Base-by-base conservation (phyloP, 768 basidiomycete genomes). In the Tylopilus felleus region DNA sequence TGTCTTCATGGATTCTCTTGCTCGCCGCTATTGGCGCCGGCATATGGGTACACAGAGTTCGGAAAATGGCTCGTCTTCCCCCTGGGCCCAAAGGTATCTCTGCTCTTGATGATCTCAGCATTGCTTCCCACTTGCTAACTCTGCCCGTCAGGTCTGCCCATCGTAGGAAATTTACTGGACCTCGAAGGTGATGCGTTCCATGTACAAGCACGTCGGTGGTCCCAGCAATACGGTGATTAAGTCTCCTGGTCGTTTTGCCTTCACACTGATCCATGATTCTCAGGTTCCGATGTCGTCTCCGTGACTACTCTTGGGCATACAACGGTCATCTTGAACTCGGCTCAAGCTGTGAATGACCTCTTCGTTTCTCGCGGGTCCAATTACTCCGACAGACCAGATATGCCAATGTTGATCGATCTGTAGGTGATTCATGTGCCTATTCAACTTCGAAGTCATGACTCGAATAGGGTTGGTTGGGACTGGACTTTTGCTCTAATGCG, bases 401-500 rank as follows among this genome's bases (percentile, higher is more conserved):
- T 52, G 51, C 43, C 51, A 9, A 51, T 46, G 51, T 17, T 52
- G 25, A 38, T 52, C 27, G 51, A 52, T 38, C 35, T 52, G 51
- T 52, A 47, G 16, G 51, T 52, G 27, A 19, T 8, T 22, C 3
- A 2, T 25, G 16, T 3, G 1, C 10, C 7, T 4, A 22, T 38
- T 1, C 17, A 5, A 19, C 23, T 38, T 3, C 13, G 8, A 12
- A 13, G 1, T 38, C 25, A 21, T 28, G 36, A 31, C 14, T 36
- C 19, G 33, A 10, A 27, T 21, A 51, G 51, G 33, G 51, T 51
- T 10, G 51, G 51, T 28, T 51, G 51, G 51, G 42, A 51, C 51
- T 51, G 51, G 51, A 51, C 51, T 14, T 51, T 51, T 4, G 42
- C 51, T 8, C 42, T 51, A 5, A 51, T 51, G 51, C 51, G 51